Conservation (phyloP, 2,329 filamentous ascomycete genomes). For the Diaporthe sp. region DNA sequence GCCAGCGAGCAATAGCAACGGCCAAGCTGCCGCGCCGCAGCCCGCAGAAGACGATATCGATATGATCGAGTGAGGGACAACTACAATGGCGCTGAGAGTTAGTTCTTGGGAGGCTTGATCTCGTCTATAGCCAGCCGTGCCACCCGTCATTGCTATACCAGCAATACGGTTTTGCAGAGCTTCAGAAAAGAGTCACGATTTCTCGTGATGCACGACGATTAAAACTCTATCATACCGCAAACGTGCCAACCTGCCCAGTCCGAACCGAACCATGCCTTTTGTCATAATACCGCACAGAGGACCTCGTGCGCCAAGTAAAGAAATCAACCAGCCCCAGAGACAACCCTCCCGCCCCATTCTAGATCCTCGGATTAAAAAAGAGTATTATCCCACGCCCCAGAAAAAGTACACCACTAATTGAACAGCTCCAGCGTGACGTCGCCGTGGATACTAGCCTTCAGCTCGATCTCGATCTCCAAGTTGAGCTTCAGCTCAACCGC, state of each 20-base stretch:
- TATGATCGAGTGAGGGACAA: slow-evolving; percentile 46
- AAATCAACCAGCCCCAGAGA: neutral
- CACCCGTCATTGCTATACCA: neutral
- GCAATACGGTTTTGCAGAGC: neutral
- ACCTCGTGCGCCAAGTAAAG: neutral
- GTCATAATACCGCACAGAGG: neutral
- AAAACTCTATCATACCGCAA: neutral
- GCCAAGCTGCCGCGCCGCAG: slow-evolving; percentile 55
- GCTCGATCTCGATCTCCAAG: slow-evolving; percentile 76
- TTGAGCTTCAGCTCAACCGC: slow-evolving; percentile 69
- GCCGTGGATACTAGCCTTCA: slow-evolving; percentile 77
- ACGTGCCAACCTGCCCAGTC: neutral
- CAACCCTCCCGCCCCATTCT: slow-evolving; percentile 39
- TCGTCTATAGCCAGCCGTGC: neutral
- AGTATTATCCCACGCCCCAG: neutral
- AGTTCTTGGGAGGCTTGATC: neutral
- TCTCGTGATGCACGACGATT: slow-evolving; percentile 1
- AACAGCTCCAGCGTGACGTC: slow-evolving; percentile 73
- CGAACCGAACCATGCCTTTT: neutral
- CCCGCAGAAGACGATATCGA: slow-evolving; percentile 46
- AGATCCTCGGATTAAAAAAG: slow-evolving; percentile 21
- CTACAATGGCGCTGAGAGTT: slow-evolving; percentile 22
- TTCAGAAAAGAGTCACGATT: slow-evolving; percentile 4
- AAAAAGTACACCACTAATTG: slow-evolving; percentile 17
- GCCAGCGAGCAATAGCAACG: slow-evolving; percentile 47